These are phyloP conservation scores for Colletotrichum sp. DNA, from an alignment of 2,329 filamentous ascomycete species.

Conservation along the genomic window DNA sequence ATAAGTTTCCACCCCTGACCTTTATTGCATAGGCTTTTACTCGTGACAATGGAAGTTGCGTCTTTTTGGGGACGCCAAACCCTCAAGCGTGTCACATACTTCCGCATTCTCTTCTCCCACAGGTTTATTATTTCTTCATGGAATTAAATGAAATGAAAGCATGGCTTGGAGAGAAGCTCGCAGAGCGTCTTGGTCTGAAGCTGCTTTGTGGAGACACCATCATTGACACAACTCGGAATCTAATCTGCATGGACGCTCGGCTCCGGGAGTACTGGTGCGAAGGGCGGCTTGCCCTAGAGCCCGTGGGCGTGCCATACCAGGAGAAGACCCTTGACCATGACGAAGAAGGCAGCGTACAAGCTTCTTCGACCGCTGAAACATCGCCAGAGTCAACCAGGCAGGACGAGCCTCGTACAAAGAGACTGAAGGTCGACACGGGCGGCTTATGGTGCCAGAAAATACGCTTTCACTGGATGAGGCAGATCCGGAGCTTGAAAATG, in stretches of 20 bases:
- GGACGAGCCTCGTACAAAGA: not conserved
- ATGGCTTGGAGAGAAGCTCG: not conserved
- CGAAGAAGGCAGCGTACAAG: not conserved
- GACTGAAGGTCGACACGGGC: not conserved
- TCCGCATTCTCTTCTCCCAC: not conserved
- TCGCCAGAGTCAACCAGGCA: no score
- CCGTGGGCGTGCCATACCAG: not conserved
- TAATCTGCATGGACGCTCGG: not conserved
- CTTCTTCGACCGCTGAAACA: no score
- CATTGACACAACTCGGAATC: not conserved
- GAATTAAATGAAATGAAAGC: not conserved
- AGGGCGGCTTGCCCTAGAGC: not conserved
- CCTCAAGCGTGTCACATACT: not conserved
- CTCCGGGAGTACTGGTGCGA: not conserved
- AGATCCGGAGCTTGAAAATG: not conserved
- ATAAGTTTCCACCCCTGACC: not conserved
- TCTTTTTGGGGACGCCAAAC: not conserved
- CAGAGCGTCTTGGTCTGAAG: not conserved
- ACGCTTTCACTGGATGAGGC: not conserved
- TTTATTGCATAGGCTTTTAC: not conserved
- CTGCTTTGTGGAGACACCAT: not conserved
- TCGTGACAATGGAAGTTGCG: not conserved
- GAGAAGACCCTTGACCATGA: not conserved
- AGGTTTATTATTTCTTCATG: accelerated
- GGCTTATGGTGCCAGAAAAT: not conserved